Base-by-base conservation (phyloP, 2,329 filamentous ascomycete species). In the Ophiosphaerella korrae region DNA sequence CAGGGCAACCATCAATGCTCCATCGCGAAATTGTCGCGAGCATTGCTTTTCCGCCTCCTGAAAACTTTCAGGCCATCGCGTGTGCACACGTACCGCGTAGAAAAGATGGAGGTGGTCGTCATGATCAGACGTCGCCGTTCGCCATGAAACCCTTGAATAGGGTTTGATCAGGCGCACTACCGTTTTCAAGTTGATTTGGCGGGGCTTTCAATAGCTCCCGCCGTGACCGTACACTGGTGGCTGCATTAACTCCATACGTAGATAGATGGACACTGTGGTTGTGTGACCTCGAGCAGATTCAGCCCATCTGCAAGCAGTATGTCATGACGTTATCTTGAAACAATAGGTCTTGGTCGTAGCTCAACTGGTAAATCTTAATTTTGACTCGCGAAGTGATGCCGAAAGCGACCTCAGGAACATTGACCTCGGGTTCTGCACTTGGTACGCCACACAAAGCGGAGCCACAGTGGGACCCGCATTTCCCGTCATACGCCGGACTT, bases 1-100 rank as follows among this genome's bases (percentile, higher is more conserved):
- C 46, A 52, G 59, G 57, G 42, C 48, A 58, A 63, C 53, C 37
- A 45, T 49, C 54, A 58, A 41, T 57, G 57, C 61, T 61, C 56
- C 55, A 59, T 48, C 42, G 47, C 54, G 45, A 51, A 40, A 61
- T 52, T 51, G 52, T 54, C 50, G 52, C 57, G 45, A 52, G 43
- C 42, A 29, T 44, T 43, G 40, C 50, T 52, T 60, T 49, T 47
- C 35, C 38, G 41, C 36, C 47, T 51, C 53, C 45, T 49, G 43
- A 43, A 43, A 40, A 33, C 11, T 18, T 14, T 13, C 35, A 16
- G 21, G 35, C 21, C 33, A 48, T 51, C 51, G 45, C 47, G 49
- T 45, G 36, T 24, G 35, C 11, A 52, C 51, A 49, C 56, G 56
- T 49, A 43, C 40, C 51, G 42, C 45, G 41, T 36, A 35, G 18